Percentiles rank a stretch among this genome's conserved stretches.
These are phyloP conservation scores for Panaeolus cyanescens DNA, from an alignment of 768 basidiomycete genomes.

Conservation along the genomic window DNA sequence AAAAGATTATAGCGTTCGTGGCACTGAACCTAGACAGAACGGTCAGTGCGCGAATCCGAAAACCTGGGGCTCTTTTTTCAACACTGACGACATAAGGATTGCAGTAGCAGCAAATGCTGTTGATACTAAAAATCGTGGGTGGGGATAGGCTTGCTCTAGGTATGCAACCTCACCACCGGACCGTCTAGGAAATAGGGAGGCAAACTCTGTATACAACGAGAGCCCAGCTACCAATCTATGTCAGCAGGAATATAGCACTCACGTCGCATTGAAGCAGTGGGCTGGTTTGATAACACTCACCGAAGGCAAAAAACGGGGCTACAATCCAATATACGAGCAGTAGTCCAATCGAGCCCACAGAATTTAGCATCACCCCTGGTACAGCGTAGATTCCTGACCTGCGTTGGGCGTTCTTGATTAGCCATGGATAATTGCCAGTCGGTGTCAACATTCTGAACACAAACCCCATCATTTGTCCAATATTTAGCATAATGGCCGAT, in stretches of 20 bases:
- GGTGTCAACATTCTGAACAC: background rate
- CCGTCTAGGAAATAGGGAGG: constrained; percentile 48
- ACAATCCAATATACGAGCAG: constrained; percentile 32
- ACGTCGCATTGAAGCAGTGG: background rate
- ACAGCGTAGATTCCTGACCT: constrained; percentile 39
- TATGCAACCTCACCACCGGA: constrained; percentile 54
- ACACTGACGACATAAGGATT: constrained; percentile 35
- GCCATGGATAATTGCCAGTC: background rate
- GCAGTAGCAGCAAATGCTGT: constrained; percentile 42
- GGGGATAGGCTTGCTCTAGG: constrained; percentile 46
- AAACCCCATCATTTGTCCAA: constrained; percentile 37
- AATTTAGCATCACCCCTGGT: constrained; percentile 32
- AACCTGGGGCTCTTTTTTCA: background rate
- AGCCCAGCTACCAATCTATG: constrained; percentile 32
- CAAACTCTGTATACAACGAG: constrained; percentile 42
- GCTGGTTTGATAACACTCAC: constrained; percentile 15
- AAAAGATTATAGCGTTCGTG: constrained; percentile 37
- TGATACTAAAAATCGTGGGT: constrained; percentile 44
- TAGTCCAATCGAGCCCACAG: constrained; percentile 38
- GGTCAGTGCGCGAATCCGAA: background rate
- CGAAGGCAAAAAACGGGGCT: constrained; percentile 33
- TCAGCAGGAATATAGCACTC: too few species aligned
- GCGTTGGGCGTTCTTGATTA: background rate
- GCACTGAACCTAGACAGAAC: constrained; percentile 26
- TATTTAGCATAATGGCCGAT: constrained; percentile 36